Base-by-base conservation (phyloP, 2,329 filamentous ascomycete species). In the Diaporthe velutina region DNA sequence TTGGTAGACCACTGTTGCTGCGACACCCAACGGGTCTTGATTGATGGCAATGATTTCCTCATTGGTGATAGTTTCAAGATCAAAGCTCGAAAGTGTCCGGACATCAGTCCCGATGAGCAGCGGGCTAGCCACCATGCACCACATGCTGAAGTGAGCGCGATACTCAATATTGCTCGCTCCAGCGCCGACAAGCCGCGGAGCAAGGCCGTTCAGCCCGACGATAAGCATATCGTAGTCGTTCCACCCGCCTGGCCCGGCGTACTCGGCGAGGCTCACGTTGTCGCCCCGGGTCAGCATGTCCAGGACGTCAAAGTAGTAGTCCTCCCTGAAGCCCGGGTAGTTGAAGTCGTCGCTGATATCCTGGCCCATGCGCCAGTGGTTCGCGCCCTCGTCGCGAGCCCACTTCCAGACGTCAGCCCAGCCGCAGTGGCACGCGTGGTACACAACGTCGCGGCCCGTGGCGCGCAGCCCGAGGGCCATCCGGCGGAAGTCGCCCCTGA, bases 251-350 rank as follows among this genome's bases (percentile, higher is more conserved):
- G 73, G 67, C 1, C 67, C 66, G 2, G 73, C 42, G 35, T 71
- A 71, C 38, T 54, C 17, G 66, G 57, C 67, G 9, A 74, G 48
- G 15, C 55, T 71, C 45, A 55, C 28, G 28, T 74, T 66, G 71
- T 58, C 74, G 28, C 54, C 72, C 66, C 54, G 48, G 35, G 48
- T 75, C 72, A 74, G 74, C 22, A 83, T 74, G 61, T 86, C 85
- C 55, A 88, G 75, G 7, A 85, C 85, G 71, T 84, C 81, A 71
- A 88, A 86, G 74, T 85, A 84, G 35, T 73, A 75, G 22, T 73
- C 60, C 45, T 70, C 50, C 25, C 73, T n/a, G 2, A 58, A 52
- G 2, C 73, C 73, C 13, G 64, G 64, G 13, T 74, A 74, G 55
- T 70, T 74, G 73, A 71, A 74, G 25, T 74, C 73, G 22, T 74